Percentiles rank a stretch among this genome's conserved stretches.
phyloP scores from a whole-genome alignment of 139 green algal genomes.

The Penium margaritaceum region DNA sequence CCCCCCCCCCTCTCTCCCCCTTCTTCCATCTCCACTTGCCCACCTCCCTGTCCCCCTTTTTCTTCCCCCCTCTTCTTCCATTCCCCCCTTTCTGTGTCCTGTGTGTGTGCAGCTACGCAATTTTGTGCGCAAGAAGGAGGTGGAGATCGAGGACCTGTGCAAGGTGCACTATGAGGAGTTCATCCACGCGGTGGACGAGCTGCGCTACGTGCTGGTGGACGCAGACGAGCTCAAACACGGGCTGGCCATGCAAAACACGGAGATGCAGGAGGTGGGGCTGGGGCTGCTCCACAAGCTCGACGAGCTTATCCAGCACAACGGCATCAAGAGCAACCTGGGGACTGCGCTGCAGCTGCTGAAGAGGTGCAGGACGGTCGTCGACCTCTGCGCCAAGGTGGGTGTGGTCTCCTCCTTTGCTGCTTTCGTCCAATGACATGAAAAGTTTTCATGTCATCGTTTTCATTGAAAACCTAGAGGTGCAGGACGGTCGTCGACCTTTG shows the following conservation, averaged over 20 bases:
- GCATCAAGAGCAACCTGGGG: conserved; percentile 30
- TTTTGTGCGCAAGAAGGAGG: conserved; percentile 38
- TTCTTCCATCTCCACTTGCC: no score
- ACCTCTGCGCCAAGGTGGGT: conserved; percentile 38
- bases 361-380: conserved; percentile 38
- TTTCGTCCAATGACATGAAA: no score
- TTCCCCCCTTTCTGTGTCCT: no score
- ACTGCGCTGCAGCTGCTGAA: conserved; percentile 15
- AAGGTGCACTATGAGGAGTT: conserved; percentile 46
- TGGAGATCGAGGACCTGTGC: conserved; percentile 47
- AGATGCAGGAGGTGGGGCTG: conserved; percentile 41
- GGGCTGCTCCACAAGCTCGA: conserved; percentile 37
- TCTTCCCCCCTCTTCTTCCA: no score
- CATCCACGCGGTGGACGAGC: conserved; percentile 43
- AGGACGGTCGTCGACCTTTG: no score
- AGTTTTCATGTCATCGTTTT: no score
- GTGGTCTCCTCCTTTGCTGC: no score
- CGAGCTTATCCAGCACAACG: conserved; percentile 40
- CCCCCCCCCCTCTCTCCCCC: no score
- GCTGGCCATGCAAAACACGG: conserved; percentile 34
- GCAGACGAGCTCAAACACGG: conserved; percentile 34
- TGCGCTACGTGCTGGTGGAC: conserved; percentile 41
- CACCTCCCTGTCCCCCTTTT: no score
- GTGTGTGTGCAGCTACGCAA: conserved; percentile 22
- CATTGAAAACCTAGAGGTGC: no score